These are phyloP conservation scores for Phytopythium montanum DNA, from an alignment of 352 stramenopile species.

Conservation along the genomic window DNA sequence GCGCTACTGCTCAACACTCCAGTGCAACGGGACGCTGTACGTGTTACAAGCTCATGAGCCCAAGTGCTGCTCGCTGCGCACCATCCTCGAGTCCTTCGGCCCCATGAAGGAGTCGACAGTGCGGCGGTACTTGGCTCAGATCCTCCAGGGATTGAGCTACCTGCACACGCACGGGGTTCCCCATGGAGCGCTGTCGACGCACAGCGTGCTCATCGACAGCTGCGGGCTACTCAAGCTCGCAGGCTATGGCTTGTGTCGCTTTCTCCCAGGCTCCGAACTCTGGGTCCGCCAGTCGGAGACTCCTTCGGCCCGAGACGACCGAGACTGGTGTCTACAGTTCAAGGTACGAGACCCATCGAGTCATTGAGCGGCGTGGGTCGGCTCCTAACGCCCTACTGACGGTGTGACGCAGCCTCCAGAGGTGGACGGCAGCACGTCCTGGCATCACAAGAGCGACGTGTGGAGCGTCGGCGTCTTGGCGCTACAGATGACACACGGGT, in stretches of 20 bases:
- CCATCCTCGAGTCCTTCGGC: constrained; percentile 65
- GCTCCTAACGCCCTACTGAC: background rate
- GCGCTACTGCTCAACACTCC: constrained; percentile 31
- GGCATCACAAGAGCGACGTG: constrained; percentile 40
- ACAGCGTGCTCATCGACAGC: constrained; percentile 57
- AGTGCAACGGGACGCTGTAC: constrained; percentile 26
- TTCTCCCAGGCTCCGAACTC: background rate
- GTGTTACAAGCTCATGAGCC: constrained; percentile 31
- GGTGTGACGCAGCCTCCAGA: constrained; percentile 21
- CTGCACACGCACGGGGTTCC: constrained; percentile 40
- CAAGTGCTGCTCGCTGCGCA: constrained; percentile 44
- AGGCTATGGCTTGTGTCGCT: constrained; percentile 38
- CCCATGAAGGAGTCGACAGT: constrained; percentile 73
- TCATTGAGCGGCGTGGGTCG: too few relatives aligned
- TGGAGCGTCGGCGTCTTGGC: constrained; percentile 54
- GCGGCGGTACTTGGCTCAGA: constrained; percentile 56
- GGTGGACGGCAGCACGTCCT: constrained; percentile 12
- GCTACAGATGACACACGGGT: constrained; percentile 42
- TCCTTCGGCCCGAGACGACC: background rate
- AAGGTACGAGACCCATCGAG: constrained; percentile 6
- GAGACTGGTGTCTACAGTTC: constrained; percentile 23
- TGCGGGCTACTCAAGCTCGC: constrained; percentile 51
- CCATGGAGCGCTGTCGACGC: constrained; percentile 42
- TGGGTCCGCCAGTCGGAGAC: background rate
- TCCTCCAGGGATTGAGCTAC: constrained; percentile 45